These are phyloP conservation scores for Periconia macrospinosa DNA, from an alignment of 2,329 filamentous ascomycete species.

Conservation along the genomic window DNA sequence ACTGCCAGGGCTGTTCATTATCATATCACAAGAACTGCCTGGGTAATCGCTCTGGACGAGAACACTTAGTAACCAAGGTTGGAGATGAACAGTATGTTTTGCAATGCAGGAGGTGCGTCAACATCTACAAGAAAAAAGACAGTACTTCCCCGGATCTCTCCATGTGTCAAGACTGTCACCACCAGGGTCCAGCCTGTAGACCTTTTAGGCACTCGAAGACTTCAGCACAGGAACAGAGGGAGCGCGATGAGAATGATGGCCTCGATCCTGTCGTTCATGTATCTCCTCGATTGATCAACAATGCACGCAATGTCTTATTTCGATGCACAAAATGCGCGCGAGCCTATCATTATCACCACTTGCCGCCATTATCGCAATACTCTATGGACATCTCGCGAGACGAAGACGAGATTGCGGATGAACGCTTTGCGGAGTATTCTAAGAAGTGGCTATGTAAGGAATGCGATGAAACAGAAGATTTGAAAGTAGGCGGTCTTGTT, in stretches of 20 bases:
- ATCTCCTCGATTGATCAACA: constrained; percentile 68
- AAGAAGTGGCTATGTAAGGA: constrained; percentile 78
- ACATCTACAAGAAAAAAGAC: constrained; percentile 69
- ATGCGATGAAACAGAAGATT: constrained; percentile 63
- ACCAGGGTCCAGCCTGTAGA: constrained; percentile 67
- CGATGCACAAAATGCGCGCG: constrained; percentile 77
- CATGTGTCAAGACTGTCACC: constrained; percentile 70
- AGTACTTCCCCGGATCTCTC: constrained; percentile 68
- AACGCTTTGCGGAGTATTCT: constrained; percentile 72
- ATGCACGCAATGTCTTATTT: constrained; percentile 75
- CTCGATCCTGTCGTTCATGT: constrained; percentile 74
- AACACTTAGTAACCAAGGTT: constrained; percentile 90
- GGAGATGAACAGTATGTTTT: constrained; percentile 76
- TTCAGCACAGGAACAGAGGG: constrained; percentile 78
- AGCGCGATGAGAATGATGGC: constrained; percentile 76
- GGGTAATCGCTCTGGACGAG: constrained; percentile 69
- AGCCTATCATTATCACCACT: constrained; percentile 81
- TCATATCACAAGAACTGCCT: constrained; percentile 84
- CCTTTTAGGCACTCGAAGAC: constrained; percentile 75
- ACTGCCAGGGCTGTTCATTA: constrained; percentile 87
- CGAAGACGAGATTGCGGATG: constrained; percentile 56
- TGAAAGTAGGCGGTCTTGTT: constrained; percentile 75
- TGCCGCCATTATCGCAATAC: constrained; percentile 58
- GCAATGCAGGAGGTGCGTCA: constrained; percentile 86
- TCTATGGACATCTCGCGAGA: constrained; percentile 49